Base-by-base conservation (phyloP, 169 alveolate genomes). In the Babesia microti region DNA sequence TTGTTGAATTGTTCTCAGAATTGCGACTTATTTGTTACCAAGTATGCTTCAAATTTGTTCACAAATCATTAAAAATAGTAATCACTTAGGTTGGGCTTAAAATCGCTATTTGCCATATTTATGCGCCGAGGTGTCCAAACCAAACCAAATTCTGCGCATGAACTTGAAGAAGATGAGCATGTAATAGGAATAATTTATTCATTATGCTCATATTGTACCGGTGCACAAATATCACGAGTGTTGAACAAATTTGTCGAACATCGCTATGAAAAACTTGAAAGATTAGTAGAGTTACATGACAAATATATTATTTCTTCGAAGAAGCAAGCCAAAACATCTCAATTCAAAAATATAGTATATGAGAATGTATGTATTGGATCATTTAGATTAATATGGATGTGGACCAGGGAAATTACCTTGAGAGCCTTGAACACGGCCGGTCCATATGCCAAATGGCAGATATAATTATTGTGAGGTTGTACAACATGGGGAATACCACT, bases 401-500 rank as follows among this genome's bases (percentile, higher is more conserved):
- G 23, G 73, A 52, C 35, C 76, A 63, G 43, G 69, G 66, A 39
- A 53, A 29, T 28, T 80, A 66, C 51, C 32, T 80, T 12, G 85
- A 80, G 27, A 65, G 70, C 7, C 75, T 79, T 35, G 89, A 80
- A 11, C 74, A 72, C 4, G 89, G 89, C 3, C 76, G 74, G 12
- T 80, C 78, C 40, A 59, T 68, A 2, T 49, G 83, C 28, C 86
- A 80, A 57, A 63, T 75, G 37, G 56, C 65, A 23, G 86, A 75
- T 60, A 33, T 58, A 49, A 69, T 80, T 39, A 40, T 80, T 11
- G 49, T 75, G 26, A 53, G 86, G 0, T 53, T 80, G 48, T 69
- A 59, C 37, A 80, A 71, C 70, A 60, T 78, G 81, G 85, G 80
- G 19, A 66, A 75, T 19, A 35, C 41, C 21, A 60, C 39, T 41